Evolutionary conservation across 2,329 filamentous ascomycete species (phyloP).

Genomic region (Sporothrix curviconia): DNA sequence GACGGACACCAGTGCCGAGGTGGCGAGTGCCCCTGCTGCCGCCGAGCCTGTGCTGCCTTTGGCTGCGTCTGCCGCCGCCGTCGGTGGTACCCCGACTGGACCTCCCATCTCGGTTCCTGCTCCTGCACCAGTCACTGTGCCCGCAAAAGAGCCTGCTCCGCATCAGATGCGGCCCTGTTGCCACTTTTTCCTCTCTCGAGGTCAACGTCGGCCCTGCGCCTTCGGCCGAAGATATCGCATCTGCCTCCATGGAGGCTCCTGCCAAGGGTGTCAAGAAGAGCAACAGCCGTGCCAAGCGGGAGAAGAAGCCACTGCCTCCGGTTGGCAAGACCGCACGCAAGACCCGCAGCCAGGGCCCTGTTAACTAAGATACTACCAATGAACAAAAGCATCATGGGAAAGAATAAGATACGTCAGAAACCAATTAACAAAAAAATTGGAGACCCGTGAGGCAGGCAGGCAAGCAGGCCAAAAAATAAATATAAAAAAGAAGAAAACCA

Average conservation of each 20-base stretch:
- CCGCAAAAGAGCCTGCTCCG: not conserved
- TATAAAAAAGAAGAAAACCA: not conserved
- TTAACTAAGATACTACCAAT: not conserved
- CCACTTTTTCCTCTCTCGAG: not conserved
- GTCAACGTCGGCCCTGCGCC: not conserved
- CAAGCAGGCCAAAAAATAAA: no score
- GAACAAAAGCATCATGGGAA: not conserved
- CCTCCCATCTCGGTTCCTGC: slow-evolving; percentile 1
- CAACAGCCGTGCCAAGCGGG: slow-evolving; percentile 19
- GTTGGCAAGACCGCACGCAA: slow-evolving; percentile 32
- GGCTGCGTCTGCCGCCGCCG: not conserved
- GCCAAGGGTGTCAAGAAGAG: slow-evolving; percentile 20
- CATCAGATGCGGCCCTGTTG: not conserved
- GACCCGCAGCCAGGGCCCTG: slow-evolving; percentile 33
- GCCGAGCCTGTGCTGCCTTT: not conserved
- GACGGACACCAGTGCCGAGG: slow-evolving; percentile 4
- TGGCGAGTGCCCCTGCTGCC: not conserved
- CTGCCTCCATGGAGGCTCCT: not conserved
- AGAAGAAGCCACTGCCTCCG: slow-evolving; percentile 24
- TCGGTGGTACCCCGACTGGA: not conserved
- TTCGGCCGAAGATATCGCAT: not conserved
- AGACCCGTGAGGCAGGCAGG: no score
- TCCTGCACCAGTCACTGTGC: not conserved
- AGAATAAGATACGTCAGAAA: no score
- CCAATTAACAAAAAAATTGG: no score